A percentile compares a stretch with the other conserved stretches of the same genome.
Evolutionary conservation across 257 asterid species (phyloP).

Genomic region (Fraxinus anomala): DNA sequence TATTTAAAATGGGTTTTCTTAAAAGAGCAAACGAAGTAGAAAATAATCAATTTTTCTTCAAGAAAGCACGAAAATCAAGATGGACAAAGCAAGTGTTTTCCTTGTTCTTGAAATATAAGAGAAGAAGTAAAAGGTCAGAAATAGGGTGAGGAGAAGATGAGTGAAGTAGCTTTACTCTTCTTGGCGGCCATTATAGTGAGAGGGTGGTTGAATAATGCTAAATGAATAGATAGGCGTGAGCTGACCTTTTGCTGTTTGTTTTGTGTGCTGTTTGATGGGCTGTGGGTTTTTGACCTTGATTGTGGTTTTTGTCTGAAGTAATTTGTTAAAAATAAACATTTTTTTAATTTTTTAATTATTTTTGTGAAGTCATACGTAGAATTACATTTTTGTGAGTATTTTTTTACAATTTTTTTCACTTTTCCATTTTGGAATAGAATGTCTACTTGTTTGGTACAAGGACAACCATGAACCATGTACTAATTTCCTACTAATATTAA

Average conservation of each 20-base stretch:
- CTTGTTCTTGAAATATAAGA: background rate
- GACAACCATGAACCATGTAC: background rate
- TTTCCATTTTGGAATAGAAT: too few relatives aligned
- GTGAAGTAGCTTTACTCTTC: conserved; percentile 46
- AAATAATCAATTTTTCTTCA: conserved; percentile 10
- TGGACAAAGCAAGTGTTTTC: background rate
- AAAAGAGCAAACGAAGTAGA: conserved; percentile 5
- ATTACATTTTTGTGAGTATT: too few relatives aligned
- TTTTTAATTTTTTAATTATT: background rate
- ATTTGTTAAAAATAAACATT: background rate
- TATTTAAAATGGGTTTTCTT: conserved; percentile 24
- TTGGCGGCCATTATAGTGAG: conserved; percentile 52
- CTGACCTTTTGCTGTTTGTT: conserved; percentile 51
- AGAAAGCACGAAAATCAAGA: conserved; percentile 50
- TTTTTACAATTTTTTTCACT: too few relatives aligned
- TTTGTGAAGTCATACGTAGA: background rate
- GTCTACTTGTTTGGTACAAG: too few relatives aligned
- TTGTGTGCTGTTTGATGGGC: conserved; percentile 37
- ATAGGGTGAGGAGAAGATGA: conserved; percentile 6
- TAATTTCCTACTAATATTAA: too few relatives aligned
- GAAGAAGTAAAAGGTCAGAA: conserved; percentile 7
- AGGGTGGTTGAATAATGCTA: conserved; percentile 25
- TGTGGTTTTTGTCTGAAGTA: conserved; percentile 25
- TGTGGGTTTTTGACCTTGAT: conserved; percentile 43
- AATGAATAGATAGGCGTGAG: conserved; percentile 42